Base-by-base conservation (phyloP, 805 yeast genomes). In the Metschnikowia aberdeeniae region DNA sequence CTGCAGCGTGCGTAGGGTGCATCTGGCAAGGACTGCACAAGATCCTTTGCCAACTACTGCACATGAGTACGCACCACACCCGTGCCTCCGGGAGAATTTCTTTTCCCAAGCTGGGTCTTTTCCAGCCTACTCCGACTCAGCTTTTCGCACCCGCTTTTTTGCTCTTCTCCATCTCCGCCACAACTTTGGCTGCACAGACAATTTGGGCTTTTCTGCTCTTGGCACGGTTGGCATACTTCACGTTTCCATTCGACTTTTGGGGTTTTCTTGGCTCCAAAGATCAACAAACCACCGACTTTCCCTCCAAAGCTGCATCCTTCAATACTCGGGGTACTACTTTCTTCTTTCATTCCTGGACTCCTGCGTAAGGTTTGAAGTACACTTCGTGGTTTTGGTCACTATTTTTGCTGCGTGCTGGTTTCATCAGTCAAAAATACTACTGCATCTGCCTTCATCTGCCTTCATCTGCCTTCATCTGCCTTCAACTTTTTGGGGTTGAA, bases 131-230 rank as follows among this genome's bases (percentile, higher is more conserved):
- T 29, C 40, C 19, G 12, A 26, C 26, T 19, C 22, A 37, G 27
- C 34, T 17, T 36, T 36, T 37, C 40, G 40, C 40, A 37, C 34
- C 40, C 40, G 40, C 40, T 29, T 37, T 29, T 37, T 37, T 37
- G 12, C 34, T 37, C 17, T 17, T 31, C 34, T 13, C 14, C 17
- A 9, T 13, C 40, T 13, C 17, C 40, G 14, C 33, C 26, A 17
- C 8, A 17, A 27, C 7, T 14, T 26, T 26, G 34, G 34, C 27
- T 14, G 34, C n/a, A 12, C 19, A 28, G 34, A 26, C 40, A 29
- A 14, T 30, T 20, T 17, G 20, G 20, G 17, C n/a, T 28, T n/a
- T 5, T 29, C 13, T 29, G 31, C 13, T n/a, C 31, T 5, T 2
- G 31, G 7, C 13, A 12, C 1, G 3, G 1, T 12, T 29, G 12